Base-by-base conservation (phyloP, 1,284 basidiomycete genomes). In the Puccinia hordei region DNA sequence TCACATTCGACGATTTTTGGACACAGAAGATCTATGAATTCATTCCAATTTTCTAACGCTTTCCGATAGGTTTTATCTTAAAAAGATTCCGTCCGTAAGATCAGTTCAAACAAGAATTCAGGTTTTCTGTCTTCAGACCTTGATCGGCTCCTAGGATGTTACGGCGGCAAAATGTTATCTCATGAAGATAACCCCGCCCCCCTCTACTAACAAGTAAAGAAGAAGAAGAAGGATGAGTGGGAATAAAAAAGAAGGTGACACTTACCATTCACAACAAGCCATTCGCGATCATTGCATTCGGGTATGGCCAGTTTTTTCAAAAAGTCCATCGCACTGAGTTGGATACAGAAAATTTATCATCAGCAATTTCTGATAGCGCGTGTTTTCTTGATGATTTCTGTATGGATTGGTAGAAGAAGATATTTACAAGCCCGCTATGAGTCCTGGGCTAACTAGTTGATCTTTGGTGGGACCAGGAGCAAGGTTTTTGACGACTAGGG, bases 251-350 rank as follows among this genome's bases (percentile, higher is more conserved):
- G 6, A 27, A 57, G n/a, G 75, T 82, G 82, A 8, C 82, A 82
- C 9, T 81, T 76, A 61, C 83, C 83, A 49, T 83, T 73, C 6
- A 73, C 55, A 1, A 80, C 81, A 41, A 82, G 82, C 83, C 84
- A 86, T 9, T 85, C 85, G 24, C 85, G 80, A 27, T 86, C 85
- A 79, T 86, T 86, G 83, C 85, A 83, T 38, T 72, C 55, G 78
- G 53, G 17, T 55, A 44, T 30, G 85, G 82, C 6, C 27, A 76
- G 22, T 0, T 83, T 80, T 0, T 59, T 3, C 59, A 86, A 82
- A 77, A 86, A 85, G 15, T 83, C 73, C 63, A 86, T 79, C 38
- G 85, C 84, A 15, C 83, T 82, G 27, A 82, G 81, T 12, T 12
- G 12, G n/a, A 55, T 19, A 15, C 46, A 49, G 17, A 24, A 55